phyloP scores from a whole-genome alignment of 2,329 filamentous ascomycete species.

The Orbilia ellipsospora region DNA sequence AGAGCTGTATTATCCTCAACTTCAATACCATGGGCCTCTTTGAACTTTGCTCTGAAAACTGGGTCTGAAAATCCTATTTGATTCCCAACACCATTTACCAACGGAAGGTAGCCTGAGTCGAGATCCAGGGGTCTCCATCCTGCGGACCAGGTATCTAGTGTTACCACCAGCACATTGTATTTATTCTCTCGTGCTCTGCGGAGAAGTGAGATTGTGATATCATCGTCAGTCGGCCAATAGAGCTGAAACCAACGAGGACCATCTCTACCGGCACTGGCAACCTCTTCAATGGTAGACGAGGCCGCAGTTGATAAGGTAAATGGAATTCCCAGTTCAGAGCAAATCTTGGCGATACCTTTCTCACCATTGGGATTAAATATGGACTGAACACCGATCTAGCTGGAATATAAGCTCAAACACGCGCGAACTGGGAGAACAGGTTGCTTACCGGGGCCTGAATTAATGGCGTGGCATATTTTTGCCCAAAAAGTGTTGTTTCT shows the following conservation, averaged over 20 bases:
- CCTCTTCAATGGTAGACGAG: conserved; percentile 73
- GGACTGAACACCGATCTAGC: conserved; percentile 69
- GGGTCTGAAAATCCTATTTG: conserved; percentile 74
- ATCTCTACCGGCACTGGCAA: conserved; percentile 72
- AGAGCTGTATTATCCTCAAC: conserved; percentile 66
- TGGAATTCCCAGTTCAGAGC: conserved; percentile 71
- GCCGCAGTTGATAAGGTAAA: conserved; percentile 76
- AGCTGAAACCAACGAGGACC: conserved; percentile 77
- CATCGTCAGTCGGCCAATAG: conserved; percentile 76
- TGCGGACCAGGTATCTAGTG: conserved; percentile 76
- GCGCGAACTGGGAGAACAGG: too few relatives aligned
- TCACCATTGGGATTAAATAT: conserved; percentile 75
- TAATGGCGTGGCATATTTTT: conserved; percentile 67
- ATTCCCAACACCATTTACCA: conserved; percentile 70
- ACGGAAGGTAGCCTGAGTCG: conserved; percentile 72
- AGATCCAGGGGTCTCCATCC: conserved; percentile 76
- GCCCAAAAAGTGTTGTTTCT: conserved; percentile 61
- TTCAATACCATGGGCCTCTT: conserved; percentile 64
- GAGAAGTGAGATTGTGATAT: conserved; percentile 73
- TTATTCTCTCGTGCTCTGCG: conserved; percentile 71
- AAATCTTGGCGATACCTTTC: conserved; percentile 71
- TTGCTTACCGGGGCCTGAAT: conserved; percentile 76
- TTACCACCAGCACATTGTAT: conserved; percentile 75
- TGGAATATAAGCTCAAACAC: conserved; percentile 61
- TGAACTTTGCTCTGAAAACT: conserved; percentile 71